Conservation (phyloP, 768 basidiomycete genomes). For the Fistulinella prunicolor region DNA sequence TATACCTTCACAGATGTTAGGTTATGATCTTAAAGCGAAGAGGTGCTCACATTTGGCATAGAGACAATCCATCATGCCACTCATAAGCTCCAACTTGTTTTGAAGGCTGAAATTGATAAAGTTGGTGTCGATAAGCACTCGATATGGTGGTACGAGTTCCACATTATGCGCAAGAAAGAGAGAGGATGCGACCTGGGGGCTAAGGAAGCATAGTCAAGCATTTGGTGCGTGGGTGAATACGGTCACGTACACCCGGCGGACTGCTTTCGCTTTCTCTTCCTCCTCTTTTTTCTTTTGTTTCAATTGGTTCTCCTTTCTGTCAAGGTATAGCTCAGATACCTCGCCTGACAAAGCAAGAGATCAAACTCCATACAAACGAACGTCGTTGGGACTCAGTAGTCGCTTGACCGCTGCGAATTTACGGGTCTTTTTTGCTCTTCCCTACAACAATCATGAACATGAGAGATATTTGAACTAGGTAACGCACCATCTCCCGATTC, state of each 20-base stretch:
- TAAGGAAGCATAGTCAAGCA: conserved; percentile 27
- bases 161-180: conserved; percentile 94
- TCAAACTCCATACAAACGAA: conserved; percentile 67
- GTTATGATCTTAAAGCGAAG: background rate
- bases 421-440: conserved; percentile 88
- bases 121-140: conserved; percentile 97
- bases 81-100: conserved; percentile 93
- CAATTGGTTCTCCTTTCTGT: conserved; percentile 88
- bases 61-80: conserved; percentile 99
- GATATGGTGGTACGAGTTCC: conserved; percentile 93
- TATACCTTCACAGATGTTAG: conserved; percentile 59
- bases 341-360: background rate
- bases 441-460: conserved; percentile 43
- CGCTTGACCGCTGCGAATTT: conserved; percentile 95
- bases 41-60: conserved; percentile 86
- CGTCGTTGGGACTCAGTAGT: conserved; percentile 90
- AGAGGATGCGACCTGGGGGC: conserved; percentile 84
- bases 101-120: conserved; percentile 99
- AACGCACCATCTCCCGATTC: conserved; percentile 18
- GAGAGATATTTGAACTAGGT: background rate
- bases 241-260: conserved; percentile 70
- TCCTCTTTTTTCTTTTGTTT: conserved; percentile 87
- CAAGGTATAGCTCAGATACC: conserved; percentile 6
- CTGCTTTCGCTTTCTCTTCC: conserved; percentile 73
- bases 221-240: background rate